These are phyloP conservation scores for Wallacemonas sp. DNA, from an alignment of 208 protist species.

Conservation along the genomic window DNA sequence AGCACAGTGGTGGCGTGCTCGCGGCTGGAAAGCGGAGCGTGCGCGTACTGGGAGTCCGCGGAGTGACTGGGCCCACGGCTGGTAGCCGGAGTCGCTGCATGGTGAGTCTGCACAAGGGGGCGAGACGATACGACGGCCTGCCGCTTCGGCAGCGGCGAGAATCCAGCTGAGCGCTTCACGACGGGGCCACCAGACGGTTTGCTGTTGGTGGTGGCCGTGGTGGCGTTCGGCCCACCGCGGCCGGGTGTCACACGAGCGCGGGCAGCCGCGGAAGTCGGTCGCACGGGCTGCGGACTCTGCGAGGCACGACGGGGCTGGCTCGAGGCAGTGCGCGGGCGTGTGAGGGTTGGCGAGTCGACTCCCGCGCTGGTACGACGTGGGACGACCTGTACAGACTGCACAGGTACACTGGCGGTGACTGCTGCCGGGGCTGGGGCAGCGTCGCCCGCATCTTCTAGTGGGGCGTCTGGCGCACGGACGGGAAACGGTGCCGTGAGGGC, in stretches of 20 bases:
- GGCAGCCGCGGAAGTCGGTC: not conserved
- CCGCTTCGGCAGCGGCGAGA: slow-evolving; percentile 6
- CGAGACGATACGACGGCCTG: not conserved
- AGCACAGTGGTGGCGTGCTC: slow-evolving; percentile 24
- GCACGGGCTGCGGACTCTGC: not conserved
- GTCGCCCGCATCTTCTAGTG: not conserved
- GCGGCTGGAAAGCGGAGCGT: not conserved
- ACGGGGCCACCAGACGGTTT: not conserved
- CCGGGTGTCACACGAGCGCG: too few relatives aligned
- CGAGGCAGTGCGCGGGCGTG: not conserved
- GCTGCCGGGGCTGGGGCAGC: not conserved
- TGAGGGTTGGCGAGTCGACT: not conserved
- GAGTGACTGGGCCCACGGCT: not conserved
- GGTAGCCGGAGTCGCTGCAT: not conserved
- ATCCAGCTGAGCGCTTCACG: not conserved
- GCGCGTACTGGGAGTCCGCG: not conserved
- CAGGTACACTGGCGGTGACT: not conserved
- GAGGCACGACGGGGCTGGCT: not conserved
- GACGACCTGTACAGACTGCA: not conserved
- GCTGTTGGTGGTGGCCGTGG: not conserved
- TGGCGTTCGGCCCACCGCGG: not conserved
- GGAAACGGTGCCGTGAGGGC: not conserved
- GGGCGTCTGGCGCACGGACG: not conserved
- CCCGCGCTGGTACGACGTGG: not conserved
- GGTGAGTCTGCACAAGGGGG: not conserved